Percentiles rank a stretch among this genome's conserved stretches.
phyloP scores from a whole-genome alignment of 176 grass and related monocot genomes.

The Oryza meyeriana region DNA sequence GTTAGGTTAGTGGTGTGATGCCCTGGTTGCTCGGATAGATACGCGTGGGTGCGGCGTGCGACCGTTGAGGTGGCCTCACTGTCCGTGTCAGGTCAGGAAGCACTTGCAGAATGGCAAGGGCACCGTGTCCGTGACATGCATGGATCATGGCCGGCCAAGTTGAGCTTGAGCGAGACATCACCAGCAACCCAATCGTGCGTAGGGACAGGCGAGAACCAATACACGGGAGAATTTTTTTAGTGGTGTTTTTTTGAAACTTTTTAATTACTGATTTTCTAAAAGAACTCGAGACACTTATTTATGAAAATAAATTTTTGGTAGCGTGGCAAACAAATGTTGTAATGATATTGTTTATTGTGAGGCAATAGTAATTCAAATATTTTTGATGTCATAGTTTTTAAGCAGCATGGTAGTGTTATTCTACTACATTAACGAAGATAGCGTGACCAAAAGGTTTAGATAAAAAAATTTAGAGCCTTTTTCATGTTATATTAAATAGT shows the following conservation, averaged over 20 bases:
- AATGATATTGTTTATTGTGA: too few relatives aligned
- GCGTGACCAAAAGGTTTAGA: too few relatives aligned
- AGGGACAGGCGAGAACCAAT: too few relatives aligned
- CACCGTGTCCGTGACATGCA: neutral
- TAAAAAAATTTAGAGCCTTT: too few relatives aligned
- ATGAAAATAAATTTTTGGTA: too few relatives aligned
- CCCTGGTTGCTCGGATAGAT: neutral
- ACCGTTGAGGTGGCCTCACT: neutral
- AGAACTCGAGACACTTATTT: too few relatives aligned
- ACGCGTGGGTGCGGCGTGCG: neutral
- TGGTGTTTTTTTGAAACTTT: neutral
- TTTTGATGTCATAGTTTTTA: too few relatives aligned
- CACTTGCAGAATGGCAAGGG: neutral
- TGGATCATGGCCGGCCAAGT: neutral
- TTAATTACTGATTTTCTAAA: neutral
- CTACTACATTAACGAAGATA: too few relatives aligned
- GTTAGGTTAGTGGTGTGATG: neutral
- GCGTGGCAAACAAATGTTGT: too few relatives aligned
- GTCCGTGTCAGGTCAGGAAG: neutral
- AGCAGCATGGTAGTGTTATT: too few relatives aligned
- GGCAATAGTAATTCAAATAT: too few relatives aligned
- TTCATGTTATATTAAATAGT: too few relatives aligned
- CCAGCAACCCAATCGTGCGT: neutral
- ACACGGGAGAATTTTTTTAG: neutral
- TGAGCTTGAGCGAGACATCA: neutral